Conservation (phyloP, 2,329 filamentous ascomycete genomes). For the Pseudogymnoascus sp. region DNA sequence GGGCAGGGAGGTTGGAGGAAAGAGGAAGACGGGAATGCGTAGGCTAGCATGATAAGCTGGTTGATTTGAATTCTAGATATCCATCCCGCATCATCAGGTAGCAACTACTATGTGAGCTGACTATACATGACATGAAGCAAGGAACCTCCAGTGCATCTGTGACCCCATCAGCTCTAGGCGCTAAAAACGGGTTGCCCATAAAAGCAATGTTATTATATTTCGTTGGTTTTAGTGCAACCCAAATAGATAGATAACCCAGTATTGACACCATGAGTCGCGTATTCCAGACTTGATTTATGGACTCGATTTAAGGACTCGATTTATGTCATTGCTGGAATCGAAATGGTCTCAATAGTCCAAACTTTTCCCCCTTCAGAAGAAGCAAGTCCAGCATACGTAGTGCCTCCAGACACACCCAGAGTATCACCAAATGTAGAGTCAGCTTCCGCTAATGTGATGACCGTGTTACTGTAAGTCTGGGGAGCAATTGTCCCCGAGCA, state of each 20-base stretch:
- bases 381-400: slow-evolving; percentile 28
- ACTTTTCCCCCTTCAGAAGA: slow-evolving; percentile 30
- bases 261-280: neutral
- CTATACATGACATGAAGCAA: neutral
- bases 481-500: slow-evolving; percentile 33
- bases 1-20: slow-evolving; percentile 83
- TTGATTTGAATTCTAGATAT: neutral
- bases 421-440: slow-evolving; percentile 27
- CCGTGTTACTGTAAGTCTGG: slow-evolving; percentile 33
- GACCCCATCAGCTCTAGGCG: neutral
- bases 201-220: neutral
- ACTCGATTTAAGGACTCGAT: neutral
- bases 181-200: neutral
- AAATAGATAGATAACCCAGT: neutral
- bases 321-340: slow-evolving; percentile 28
- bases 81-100: neutral
- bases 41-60: slow-evolving; percentile 30
- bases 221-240: neutral
- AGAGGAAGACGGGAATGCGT: slow-evolving; percentile 56
- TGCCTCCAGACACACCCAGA: slow-evolving; percentile 23
- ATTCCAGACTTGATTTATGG: too few relatives aligned
- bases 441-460: slow-evolving; percentile 30
- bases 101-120: neutral
- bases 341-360: slow-evolving; percentile 31
- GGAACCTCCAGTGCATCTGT: neutral